Evolutionary conservation across 768 basidiomycete genomes (phyloP).

Genomic region (Pholiota molesta): DNA sequence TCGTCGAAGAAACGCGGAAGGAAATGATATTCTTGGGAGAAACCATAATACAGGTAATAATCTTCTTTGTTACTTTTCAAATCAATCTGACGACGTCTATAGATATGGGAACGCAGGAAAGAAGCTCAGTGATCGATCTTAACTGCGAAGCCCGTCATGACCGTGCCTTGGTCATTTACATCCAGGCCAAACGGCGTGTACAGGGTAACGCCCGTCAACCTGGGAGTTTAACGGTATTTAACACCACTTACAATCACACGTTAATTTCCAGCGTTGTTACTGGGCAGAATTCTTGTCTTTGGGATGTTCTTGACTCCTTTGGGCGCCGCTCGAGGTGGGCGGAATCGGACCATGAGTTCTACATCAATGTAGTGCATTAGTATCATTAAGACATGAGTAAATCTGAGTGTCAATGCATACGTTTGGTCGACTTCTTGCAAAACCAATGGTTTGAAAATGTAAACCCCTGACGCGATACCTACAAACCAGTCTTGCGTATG

Average conservation of each 20-base stretch:
- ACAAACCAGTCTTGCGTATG: slow-evolving; percentile 4
- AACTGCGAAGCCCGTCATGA: slow-evolving; percentile 22
- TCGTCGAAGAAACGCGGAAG: slow-evolving; percentile 94
- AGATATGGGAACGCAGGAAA: slow-evolving; percentile 70
- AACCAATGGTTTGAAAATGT: slow-evolving; percentile 64
- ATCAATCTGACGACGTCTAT: slow-evolving; percentile 14
- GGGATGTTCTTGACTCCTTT: slow-evolving; percentile 20
- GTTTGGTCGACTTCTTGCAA: slow-evolving; percentile 23
- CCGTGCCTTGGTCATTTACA: slow-evolving; percentile 8
- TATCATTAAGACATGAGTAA: slow-evolving; percentile 7
- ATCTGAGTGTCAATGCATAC: slow-evolving; percentile 20
- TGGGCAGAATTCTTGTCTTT: slow-evolving; percentile 17
- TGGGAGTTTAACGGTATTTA: slow-evolving; percentile 14
- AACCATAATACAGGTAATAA: slow-evolving; percentile 85
- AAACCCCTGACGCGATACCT: slow-evolving; percentile 67
- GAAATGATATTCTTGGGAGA: slow-evolving; percentile 99
- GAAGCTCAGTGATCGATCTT: slow-evolving; percentile 24
- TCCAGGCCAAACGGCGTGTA: slow-evolving; percentile 7
- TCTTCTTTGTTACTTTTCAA: slow-evolving; percentile 6
- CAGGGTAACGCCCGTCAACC: slow-evolving; percentile 8
- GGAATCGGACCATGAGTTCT: slow-evolving; percentile 18
- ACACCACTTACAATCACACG: slow-evolving; percentile 18
- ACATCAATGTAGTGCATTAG: slow-evolving; percentile 17
- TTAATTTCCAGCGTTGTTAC: slow-evolving; percentile 15
- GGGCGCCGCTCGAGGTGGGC: slow-evolving; percentile 18